Evolutionary conservation across 257 asterid genomes (phyloP).

Genomic region (Nicotiana paniculata): DNA sequence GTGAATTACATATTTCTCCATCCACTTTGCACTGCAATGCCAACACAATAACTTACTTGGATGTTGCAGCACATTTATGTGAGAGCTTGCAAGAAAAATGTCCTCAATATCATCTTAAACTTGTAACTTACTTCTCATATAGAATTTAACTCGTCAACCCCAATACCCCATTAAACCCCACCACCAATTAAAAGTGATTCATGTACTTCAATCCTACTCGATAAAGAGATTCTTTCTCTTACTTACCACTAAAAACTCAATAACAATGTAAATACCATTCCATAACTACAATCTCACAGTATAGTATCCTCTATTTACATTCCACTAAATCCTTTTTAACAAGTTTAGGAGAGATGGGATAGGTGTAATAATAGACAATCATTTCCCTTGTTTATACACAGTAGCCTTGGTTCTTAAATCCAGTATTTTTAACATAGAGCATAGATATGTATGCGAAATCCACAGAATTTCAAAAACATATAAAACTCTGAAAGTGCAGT

Average conservation of each 20-base stretch:
- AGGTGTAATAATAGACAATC: neutral
- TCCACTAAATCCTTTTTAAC: neutral
- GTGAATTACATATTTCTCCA: neutral
- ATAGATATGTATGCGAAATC: neutral
- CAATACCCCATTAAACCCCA: neutral
- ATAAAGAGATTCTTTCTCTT: neutral
- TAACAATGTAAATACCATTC: neutral
- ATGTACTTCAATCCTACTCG: neutral
- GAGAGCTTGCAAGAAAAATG: neutral
- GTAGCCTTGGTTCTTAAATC: neutral
- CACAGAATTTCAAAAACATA: neutral
- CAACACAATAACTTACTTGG: neutral
- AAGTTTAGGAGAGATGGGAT: neutral
- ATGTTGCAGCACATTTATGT: neutral
- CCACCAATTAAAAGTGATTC: neutral
- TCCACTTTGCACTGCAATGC: neutral
- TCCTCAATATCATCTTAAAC: too few species aligned
- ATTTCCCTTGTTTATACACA: conserved; percentile 1
- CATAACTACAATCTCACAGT: neutral
- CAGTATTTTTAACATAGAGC: too few species aligned
- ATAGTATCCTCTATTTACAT: neutral
- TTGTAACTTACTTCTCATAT: too few species aligned
- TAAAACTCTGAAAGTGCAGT: neutral
- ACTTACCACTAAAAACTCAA: neutral
- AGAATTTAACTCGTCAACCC: neutral